Evolutionary conservation across 2,329 filamentous ascomycete genomes (phyloP), one percentile per base, ranked within the genome.

Genomic region (Epichloe elymi): DNA sequence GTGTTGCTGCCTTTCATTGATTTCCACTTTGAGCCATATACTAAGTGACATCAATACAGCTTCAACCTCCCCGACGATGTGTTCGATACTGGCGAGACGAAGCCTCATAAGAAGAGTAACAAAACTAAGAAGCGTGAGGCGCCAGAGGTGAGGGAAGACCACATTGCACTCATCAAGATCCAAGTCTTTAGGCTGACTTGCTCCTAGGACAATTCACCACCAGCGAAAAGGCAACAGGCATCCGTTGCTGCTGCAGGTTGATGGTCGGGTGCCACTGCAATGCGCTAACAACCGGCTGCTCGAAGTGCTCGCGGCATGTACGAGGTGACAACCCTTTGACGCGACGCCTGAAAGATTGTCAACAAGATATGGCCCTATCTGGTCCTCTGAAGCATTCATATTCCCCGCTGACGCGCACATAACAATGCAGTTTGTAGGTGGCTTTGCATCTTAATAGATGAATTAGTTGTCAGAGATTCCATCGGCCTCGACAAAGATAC

Each of bases 31-130:
- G 44, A 42, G 33, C 15, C 42, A 4, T 19, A 17, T 41, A 17
- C 45, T 53, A 46, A 53, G 30, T 41, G 8, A 8, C n/a, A 11
- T 17, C 39, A 19, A 46, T n/a, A 41, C 51, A 96, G 90, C 68
- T 86, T 87, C 64, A 83, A 89, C 62, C 76, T 98, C 26, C 93
- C 93, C 30, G 83, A 88, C 53, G 91, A 98, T 65, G 82, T 97
- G 2, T 98, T 98, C 64, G 77, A 83, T 46, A 71, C 82, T 23
- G 87, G 87, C 60, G 93, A 98, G 67, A 71, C 73, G 47, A 85
- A 80, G 60, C 86, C 86, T 5, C 78, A 75, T 61, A 80, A 71
- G 67, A 83, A 79, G 65, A 53, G 54, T 36, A 60, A 65, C 42
- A 72, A 73, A 49, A 58, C 63, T 11, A 77, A 73, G 63, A 78